Percentiles rank a stretch among this genome's conserved stretches.
phyloP scores from a whole-genome alignment of 495 filamentous ascomycete species.

The Penicillium arizonense region DNA sequence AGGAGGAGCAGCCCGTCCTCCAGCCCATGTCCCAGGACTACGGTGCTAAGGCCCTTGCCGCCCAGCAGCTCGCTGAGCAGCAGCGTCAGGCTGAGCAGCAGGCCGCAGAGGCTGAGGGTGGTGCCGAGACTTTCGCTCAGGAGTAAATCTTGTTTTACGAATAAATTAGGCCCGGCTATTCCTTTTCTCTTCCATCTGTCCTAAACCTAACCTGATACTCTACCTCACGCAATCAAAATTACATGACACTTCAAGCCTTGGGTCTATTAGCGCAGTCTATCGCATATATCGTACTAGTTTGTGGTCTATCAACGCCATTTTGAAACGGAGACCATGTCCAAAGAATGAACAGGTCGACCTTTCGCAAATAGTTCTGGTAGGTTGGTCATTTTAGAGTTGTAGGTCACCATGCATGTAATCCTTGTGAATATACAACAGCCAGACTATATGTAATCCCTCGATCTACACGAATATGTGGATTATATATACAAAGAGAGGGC shows the following conservation, averaged over 20 bases:
- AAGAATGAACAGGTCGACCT: too few species aligned
- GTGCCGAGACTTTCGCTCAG: slow-evolving; percentile 43
- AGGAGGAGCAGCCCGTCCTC: slow-evolving; percentile 93
- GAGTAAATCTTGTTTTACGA: slow-evolving; percentile 40
- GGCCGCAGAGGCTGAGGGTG: slow-evolving; percentile 48
- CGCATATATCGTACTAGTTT: too few species aligned
- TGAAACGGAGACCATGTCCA: too few species aligned
- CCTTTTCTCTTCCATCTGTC: slow-evolving; percentile 35
- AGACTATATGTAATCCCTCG: too few species aligned
- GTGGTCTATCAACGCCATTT: too few species aligned
- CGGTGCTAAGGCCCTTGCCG: slow-evolving; percentile 90
- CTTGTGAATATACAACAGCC: too few species aligned
- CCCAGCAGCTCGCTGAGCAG: slow-evolving; percentile 79
- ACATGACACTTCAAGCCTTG: slow-evolving; percentile 35
- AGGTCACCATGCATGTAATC: too few species aligned
- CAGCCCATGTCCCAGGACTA: slow-evolving; percentile 97
- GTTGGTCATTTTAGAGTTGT: too few species aligned
- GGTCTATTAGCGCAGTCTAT: too few species aligned
- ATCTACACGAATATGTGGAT: too few species aligned
- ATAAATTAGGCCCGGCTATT: slow-evolving; percentile 29
- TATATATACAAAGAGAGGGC: too few species aligned
- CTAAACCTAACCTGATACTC: slow-evolving; percentile 36
- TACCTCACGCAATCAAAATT: slow-evolving; percentile 46
- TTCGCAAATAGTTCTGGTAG: too few species aligned
- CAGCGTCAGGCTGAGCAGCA: slow-evolving; percentile 62